Conservation (phyloP, 179 eudicot genomes). For the Amaranthus tricolor region DNA sequence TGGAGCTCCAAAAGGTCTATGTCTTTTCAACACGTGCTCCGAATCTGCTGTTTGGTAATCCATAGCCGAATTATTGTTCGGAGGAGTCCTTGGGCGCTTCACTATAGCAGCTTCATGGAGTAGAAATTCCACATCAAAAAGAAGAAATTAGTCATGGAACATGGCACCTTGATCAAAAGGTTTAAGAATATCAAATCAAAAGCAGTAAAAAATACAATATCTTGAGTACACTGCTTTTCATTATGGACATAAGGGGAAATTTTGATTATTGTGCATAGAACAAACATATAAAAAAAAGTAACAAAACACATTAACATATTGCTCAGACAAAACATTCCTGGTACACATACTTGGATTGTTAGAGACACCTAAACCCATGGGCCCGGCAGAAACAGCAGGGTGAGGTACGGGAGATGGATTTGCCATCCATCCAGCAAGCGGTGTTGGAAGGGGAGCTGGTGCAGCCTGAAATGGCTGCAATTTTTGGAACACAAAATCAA, state of each 20-base stretch:
- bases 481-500: constrained; percentile 22
- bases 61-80: constrained; percentile 53
- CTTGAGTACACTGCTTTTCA: no score
- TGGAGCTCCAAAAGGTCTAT: constrained; percentile 65
- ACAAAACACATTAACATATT: background rate
- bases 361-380: constrained; percentile 61
- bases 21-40: constrained; percentile 68
- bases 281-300: background rate
- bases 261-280: background rate
- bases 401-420: constrained; percentile 73
- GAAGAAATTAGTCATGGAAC: constrained; percentile 1
- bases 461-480: constrained; percentile 68
- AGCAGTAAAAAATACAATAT: background rate
- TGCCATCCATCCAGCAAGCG: constrained; percentile 84
- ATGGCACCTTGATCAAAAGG: background rate
- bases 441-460: constrained; percentile 53
- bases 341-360: constrained; percentile 54
- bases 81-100: constrained; percentile 85
- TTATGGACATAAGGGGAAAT: background rate
- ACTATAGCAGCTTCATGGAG: constrained; percentile 38
- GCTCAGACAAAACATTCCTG: background rate
- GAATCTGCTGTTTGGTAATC: constrained; percentile 92
- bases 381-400: constrained; percentile 70
- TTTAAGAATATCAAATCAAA: background rate
- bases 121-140: constrained; percentile 8